A percentile compares a stretch with the other conserved stretches of the same genome.
phyloP scores from a whole-genome alignment of 192 early-diverging fungal species.

The Dissophora globulifera region DNA sequence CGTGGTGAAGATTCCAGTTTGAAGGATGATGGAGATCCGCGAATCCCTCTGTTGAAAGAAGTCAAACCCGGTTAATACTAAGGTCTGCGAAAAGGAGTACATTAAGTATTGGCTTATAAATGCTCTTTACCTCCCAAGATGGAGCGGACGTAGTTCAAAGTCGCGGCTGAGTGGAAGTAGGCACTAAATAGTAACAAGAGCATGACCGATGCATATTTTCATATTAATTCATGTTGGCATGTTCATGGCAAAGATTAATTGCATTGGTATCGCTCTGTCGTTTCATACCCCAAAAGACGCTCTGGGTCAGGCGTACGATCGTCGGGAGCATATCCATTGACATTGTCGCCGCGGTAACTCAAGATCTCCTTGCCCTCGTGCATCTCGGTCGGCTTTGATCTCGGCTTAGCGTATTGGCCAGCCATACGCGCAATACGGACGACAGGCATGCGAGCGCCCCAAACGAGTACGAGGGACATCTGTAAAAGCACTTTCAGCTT shows the following conservation, averaged over 20 bases:
- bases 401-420: conserved; percentile 98
- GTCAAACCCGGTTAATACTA: neutral
- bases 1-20: conserved; percentile 91
- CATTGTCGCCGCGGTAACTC: conserved; percentile 97
- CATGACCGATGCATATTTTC: no score
- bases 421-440: conserved; percentile 98
- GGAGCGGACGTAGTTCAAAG: conserved; percentile 93
- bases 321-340: conserved; percentile 91
- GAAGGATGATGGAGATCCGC: conserved; percentile 87
- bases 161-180: conserved; percentile 98
- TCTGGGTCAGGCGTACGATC: conserved; percentile 93
- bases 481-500: conserved; percentile 97
- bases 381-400: conserved; percentile 90
- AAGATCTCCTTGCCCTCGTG: conserved; percentile 83
- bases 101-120: neutral
- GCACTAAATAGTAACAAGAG: no score
- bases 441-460: conserved; percentile 93
- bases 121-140: conserved; percentile 72
- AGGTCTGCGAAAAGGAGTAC: neutral
- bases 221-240: no score
- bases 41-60: conserved; percentile 58
- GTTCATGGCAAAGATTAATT: no score
- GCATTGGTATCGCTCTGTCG: no score
- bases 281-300: conserved; percentile 78
- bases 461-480: conserved; percentile 95